Conservation (phyloP, 2,329 filamentous ascomycete genomes). For the Trichoderma gracile region DNA sequence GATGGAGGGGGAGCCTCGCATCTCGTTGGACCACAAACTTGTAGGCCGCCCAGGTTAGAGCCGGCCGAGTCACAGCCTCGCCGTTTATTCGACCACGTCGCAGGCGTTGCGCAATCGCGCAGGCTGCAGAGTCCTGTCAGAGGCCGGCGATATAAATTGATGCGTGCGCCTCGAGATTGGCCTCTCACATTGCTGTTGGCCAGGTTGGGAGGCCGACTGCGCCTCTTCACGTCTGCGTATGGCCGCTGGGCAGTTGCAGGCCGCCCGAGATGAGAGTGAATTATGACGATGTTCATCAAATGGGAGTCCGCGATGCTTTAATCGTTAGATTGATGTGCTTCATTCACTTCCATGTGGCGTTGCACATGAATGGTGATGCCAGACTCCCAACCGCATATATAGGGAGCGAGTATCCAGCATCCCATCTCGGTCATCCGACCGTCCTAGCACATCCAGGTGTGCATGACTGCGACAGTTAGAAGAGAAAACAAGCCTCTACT, state of each 20-base stretch:
- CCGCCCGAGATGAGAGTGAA: background rate
- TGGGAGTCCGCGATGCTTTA: background rate
- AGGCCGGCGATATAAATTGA: background rate
- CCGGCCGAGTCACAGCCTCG: slow-evolving; percentile 11
- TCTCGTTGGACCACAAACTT: background rate
- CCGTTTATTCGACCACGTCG: slow-evolving; percentile 13
- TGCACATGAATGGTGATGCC: no score
- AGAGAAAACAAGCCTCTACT: background rate
- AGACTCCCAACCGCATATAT: background rate
- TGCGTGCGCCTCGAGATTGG: background rate
- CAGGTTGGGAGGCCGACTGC: background rate
- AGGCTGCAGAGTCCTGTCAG: slow-evolving; percentile 1
- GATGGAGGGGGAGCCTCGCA: background rate
- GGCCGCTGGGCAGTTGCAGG: background rate
- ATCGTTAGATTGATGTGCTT: background rate
- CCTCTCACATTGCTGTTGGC: background rate
- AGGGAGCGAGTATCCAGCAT: background rate
- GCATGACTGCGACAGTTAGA: no score
- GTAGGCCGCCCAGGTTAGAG: slow-evolving; percentile 11
- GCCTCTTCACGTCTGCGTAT: background rate
- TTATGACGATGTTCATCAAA: background rate
- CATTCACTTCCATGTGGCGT: no score
- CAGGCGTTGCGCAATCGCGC: background rate
- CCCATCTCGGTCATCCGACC: background rate
- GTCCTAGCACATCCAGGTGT: background rate